Evolutionary conservation across 2,329 filamentous ascomycete species (phyloP), one percentile per base, ranked within the genome.

Genomic region (Hypoxylon sp.): DNA sequence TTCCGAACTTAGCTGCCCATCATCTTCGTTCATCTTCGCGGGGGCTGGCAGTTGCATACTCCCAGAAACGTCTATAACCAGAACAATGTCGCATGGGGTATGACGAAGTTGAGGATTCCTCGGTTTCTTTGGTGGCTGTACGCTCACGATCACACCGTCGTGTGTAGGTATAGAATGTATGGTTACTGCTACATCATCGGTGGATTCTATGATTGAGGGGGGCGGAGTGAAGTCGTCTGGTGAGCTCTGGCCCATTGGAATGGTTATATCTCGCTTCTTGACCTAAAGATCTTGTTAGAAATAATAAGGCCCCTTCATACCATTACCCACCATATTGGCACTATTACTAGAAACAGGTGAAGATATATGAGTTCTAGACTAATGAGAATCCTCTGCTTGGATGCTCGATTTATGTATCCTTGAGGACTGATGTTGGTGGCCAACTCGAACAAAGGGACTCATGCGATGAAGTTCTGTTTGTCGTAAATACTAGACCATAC

Each of bases 21-120:
- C 79, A 13, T 81, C 82, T 1, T 75, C 69, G 2, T 74, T 74
- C 8, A 73, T 73, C 0, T 86, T 85, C 0, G 85, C 80, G 0
- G 84, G 85, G 0, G 87, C 87, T 1, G 77, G 71, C 0, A 65
- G 57, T 0, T 65, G 55, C 88, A 90, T 91, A 76, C 87, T 89
- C 0, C 80, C 82, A 0, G 88, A 90, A 13, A 89, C 81, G 73
- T 90, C 88, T 59, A 90, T 88, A 15, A 87, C 87, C 2, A 90
- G 81, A 1, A 89, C 87, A 32, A 90, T 85, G 67, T 90, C 88
- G 73, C 86, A 88, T 1, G 87, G 84, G 0, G 85, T 80, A 72
- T 86, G 85, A 6, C 72, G 61, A 0, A 79, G 67, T 0, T 69
- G 44, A 1, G 52, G 21, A 2, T 72, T 17, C 0, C 44, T 29